phyloP scores from a whole-genome alignment of 2,329 filamentous ascomycete genomes.

The Knufia petricola region DNA sequence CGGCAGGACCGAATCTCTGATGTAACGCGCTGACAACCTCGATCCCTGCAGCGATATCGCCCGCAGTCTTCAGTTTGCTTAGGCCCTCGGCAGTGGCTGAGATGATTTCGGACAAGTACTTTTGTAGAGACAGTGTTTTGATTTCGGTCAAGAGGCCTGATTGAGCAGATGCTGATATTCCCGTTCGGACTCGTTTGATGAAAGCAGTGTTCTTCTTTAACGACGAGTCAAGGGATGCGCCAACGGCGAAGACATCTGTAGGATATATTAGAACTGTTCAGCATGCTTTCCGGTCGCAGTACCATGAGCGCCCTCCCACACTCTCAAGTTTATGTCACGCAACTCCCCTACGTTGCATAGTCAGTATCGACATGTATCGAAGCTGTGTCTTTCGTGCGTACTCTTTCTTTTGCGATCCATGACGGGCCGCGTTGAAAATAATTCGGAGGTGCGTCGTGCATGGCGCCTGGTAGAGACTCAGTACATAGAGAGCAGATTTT shows the following conservation, averaged over 20 bases:
- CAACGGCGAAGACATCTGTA: slow-evolving; percentile 67
- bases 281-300: slow-evolving; percentile 21
- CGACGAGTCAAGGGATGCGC: slow-evolving; percentile 77
- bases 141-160: slow-evolving; percentile 84
- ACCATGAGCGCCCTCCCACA: slow-evolving; percentile 87
- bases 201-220: slow-evolving; percentile 98
- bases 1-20: slow-evolving; percentile 79
- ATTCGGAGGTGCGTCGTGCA: slow-evolving; percentile 18
- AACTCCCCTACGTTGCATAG: slow-evolving; percentile 61
- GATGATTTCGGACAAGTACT: slow-evolving; percentile 94
- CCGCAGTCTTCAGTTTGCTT: slow-evolving; percentile 79
- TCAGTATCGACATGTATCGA: slow-evolving; percentile 2
- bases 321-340: slow-evolving; percentile 74
- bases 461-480: slow-evolving; percentile 16
- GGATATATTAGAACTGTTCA: neutral
- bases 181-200: slow-evolving; percentile 89
- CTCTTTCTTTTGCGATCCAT: slow-evolving; percentile 45
- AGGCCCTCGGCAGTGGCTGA: slow-evolving; percentile 92
- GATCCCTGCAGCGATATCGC: slow-evolving; percentile 83
- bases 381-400: slow-evolving; percentile 24
- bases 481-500: slow-evolving; percentile 10
- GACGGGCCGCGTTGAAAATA: slow-evolving; percentile 21
- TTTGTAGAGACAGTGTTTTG: slow-evolving; percentile 79
- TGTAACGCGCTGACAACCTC: slow-evolving; percentile 93
- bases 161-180: slow-evolving; percentile 69